phyloP scores from a whole-genome alignment of 164 flowering plant genomes.

The Annona squamosa region DNA sequence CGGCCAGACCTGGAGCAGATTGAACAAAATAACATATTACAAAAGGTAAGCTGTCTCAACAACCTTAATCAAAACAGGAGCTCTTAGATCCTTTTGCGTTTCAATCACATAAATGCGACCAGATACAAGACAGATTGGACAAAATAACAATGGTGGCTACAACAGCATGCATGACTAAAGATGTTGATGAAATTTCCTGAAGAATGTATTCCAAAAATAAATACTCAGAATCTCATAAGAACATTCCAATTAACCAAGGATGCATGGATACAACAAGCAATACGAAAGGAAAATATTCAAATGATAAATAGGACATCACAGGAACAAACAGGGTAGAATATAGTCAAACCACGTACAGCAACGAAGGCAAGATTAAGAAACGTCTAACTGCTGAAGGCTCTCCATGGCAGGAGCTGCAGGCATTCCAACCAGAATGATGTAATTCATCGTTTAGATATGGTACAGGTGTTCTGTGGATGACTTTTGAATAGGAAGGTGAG shows the following conservation, averaged over 20 bases:
- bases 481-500: conserved; percentile 81
- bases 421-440: conserved; percentile 96
- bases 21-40: background rate
- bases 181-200: background rate
- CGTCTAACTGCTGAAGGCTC: conserved; percentile 76
- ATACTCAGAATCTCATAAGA: background rate
- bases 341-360: conserved; percentile 45
- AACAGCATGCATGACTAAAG: background rate
- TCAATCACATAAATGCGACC: conserved; percentile 87
- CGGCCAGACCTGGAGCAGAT: conserved; percentile 71
- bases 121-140: conserved; percentile 40
- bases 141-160: background rate
- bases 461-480: conserved; percentile 76
- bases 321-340: background rate
- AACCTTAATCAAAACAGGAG: conserved; percentile 74
- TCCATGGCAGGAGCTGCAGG: conserved; percentile 98
- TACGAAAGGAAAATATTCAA: background rate
- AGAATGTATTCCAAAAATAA: background rate
- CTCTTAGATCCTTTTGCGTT: conserved; percentile 59
- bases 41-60: conserved; percentile 70
- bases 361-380: conserved; percentile 71
- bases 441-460: conserved; percentile 78
- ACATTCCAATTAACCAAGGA: background rate
- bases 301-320: background rate
- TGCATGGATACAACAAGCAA: background rate